Conservation (phyloP, 352 stramenopile species). For the Pythium inflatum region DNA sequence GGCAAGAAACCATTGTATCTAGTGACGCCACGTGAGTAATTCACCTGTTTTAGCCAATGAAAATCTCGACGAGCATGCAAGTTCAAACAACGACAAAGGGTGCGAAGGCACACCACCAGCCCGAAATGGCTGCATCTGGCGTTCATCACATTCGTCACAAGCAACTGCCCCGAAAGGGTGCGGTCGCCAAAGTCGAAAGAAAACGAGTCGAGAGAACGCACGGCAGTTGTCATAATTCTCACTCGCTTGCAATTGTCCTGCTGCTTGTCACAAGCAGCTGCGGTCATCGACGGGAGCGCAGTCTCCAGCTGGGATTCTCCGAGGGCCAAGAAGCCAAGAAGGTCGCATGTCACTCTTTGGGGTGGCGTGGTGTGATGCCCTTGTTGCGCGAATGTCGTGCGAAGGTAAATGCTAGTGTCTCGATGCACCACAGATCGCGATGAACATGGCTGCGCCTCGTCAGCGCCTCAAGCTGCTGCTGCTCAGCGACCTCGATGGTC, state of each 20-base stretch:
- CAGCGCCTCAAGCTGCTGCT: constrained; percentile 75
- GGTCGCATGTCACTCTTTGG: constrained; percentile 1
- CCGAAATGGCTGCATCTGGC: constrained; percentile 16
- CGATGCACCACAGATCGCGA: background rate
- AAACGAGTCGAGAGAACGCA: too few species aligned
- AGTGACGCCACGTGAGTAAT: constrained; percentile 26
- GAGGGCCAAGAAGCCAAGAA: too few species aligned
- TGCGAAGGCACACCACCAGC: background rate
- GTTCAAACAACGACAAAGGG: constrained; percentile 4
- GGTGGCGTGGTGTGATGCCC: background rate
- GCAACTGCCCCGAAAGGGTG: background rate
- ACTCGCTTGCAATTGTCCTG: too few species aligned
- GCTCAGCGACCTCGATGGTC: constrained; percentile 68
- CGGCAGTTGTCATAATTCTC: too few species aligned
- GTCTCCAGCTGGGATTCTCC: too few species aligned
- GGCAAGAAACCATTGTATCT: constrained; percentile 19
- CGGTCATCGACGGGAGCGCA: too few species aligned
- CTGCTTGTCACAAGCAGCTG: too few species aligned
- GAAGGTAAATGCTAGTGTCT: background rate
- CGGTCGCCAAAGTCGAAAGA: constrained; percentile 2
- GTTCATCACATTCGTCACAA: background rate
- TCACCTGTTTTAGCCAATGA: constrained; percentile 18
- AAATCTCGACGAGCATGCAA: too few species aligned
- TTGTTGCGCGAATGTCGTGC: constrained; percentile 23
- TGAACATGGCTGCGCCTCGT: constrained; percentile 6